Evolutionary conservation across 1,284 basidiomycete genomes (phyloP), one percentile per base, ranked within the genome.

Genomic region (Cutaneotrichosporon curvatum): DNA sequence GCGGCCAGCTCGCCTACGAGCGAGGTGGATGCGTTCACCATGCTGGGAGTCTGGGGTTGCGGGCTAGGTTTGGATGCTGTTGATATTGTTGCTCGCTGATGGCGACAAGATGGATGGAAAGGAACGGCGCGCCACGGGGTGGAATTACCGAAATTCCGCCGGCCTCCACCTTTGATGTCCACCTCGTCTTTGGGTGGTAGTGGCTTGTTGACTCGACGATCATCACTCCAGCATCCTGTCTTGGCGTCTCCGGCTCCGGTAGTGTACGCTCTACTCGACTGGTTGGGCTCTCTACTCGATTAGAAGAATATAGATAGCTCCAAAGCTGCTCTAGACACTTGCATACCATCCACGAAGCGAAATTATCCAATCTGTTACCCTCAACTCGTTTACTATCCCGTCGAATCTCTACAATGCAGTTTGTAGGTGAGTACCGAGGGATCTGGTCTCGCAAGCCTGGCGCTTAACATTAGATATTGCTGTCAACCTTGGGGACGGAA

Each of bases 401-500:
- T 35, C 18, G 33, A n/a, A 9, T 12, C 25, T 3, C 34, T 32
- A 33, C 18, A 18, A 53, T 53, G 51, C 47, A 48, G 43, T 53
- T 48, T 34, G 36, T 41, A 25, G 50, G 46, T 51, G 31, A 10
- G 50, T 36, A 30, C n/a, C 14, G 4, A 15, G 25, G 25, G 8
- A 12, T 12, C 12, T 7, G 25, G 25, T 28, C 25, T n/a, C n/a
- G n/a, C n/a, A n/a, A 28, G 12, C 25, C 25, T 28, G 25, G 8
- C 41, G n/a, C n/a, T n/a, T 45, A 15, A 47, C 31, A 4, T 12
- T 45, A 72, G 76, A 77, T 51, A 77, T 76, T 37, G 76, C 74
- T 11, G 72, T 75, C 45, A 77, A 77, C 56, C 63, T 76, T 40
- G 71, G 73, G 33, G 75, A 76, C 45, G 63, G 67, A 36, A 69